phyloP scores from a whole-genome alignment of 257 asterid genomes.

The Solanum bulbocastanum region DNA sequence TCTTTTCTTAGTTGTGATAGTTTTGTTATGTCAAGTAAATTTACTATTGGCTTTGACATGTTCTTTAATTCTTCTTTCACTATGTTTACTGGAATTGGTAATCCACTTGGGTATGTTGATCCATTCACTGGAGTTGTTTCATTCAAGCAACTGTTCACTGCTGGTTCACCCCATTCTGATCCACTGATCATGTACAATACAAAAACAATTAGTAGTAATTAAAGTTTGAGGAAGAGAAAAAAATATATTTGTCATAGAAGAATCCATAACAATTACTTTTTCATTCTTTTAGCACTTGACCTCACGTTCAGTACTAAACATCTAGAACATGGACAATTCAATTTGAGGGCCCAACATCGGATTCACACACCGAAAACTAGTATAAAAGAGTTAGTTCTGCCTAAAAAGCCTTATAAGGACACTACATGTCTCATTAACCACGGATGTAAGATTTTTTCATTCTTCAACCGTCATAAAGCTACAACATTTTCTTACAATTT shows the following conservation, averaged over 20 bases:
- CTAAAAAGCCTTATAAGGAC: too few species aligned
- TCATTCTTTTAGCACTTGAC: too few species aligned
- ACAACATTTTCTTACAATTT: neutral
- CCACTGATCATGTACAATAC: slow-evolving; percentile 23
- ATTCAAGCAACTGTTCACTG: slow-evolving; percentile 21
- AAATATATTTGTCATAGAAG: too few species aligned
- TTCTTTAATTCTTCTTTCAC: slow-evolving; percentile 19
- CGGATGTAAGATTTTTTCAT: too few species aligned
- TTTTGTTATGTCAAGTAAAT: slow-evolving; percentile 40
- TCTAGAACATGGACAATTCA: too few species aligned
- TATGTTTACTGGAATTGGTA: slow-evolving; percentile 22
- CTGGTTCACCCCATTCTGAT: slow-evolving; percentile 32
- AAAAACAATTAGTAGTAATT: neutral
- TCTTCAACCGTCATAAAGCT: too few species aligned
- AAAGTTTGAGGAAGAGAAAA: neutral
- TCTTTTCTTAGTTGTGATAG: slow-evolving; percentile 56
- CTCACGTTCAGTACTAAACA: too few species aligned
- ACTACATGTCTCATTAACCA: too few species aligned
- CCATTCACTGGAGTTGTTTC: slow-evolving; percentile 39
- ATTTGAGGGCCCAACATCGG: too few species aligned
- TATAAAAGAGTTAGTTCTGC: too few species aligned
- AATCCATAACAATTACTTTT: too few species aligned
- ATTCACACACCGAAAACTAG: too few species aligned
- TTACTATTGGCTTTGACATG: slow-evolving; percentile 5
- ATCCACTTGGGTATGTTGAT: slow-evolving; percentile 35